Percentiles rank a stretch among this genome's conserved stretches.
Conservation (phyloP, 148 eudicot species). For the Heliosperma pusillum region DNA sequence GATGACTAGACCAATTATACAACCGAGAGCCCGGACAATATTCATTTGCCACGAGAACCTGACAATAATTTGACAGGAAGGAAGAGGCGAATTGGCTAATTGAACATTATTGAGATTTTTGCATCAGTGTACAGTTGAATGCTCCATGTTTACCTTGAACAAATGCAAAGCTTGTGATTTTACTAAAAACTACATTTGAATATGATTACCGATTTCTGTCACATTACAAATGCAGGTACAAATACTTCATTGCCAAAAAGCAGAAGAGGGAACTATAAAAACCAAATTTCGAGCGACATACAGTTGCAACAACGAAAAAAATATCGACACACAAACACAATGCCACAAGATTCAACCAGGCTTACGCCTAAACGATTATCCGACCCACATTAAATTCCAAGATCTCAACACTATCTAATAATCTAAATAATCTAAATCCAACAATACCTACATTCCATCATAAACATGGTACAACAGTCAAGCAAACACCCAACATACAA, state of each 20-base stretch:
- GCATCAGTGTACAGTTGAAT: background rate
- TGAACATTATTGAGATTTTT: background rate
- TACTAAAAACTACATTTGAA: background rate
- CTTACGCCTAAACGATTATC: constrained; percentile 25
- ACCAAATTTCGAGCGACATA: background rate
- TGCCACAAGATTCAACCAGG: constrained; percentile 15
- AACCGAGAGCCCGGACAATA: background rate
- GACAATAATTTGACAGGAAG: no score
- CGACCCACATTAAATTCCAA: constrained; percentile 9
- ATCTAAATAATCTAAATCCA: constrained; percentile 4
- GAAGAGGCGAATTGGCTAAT: background rate
- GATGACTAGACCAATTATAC: background rate
- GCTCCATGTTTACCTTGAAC: background rate
- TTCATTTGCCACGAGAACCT: no score
- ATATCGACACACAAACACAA: background rate
- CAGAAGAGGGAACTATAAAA: background rate
- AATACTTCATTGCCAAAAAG: background rate
- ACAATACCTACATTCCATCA: constrained; percentile 29
- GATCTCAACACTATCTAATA: constrained; percentile 6
- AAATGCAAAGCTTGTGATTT: background rate
- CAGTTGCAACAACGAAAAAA: background rate
- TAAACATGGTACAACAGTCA: constrained; percentile 16
- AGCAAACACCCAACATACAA: constrained; percentile 18
- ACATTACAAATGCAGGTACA: no score
- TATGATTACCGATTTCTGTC: no score